Evolutionary conservation across 2,329 filamentous ascomycete species (phyloP).

Genomic region (Beauveria varroae): DNA sequence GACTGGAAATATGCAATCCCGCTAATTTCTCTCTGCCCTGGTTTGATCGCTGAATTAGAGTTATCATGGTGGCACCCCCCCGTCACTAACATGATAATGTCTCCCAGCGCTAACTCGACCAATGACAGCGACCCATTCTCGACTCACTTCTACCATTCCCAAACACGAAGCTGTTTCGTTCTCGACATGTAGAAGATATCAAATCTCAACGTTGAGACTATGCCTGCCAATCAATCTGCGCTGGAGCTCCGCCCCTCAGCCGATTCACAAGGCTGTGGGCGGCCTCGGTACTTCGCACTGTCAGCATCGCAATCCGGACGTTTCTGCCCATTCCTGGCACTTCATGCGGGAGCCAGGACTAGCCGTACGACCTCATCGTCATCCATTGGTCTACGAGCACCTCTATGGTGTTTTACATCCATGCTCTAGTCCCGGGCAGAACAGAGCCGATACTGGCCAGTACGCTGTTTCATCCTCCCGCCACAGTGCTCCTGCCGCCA

Average conservation of each 20-base stretch:
- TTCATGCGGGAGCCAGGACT: not conserved
- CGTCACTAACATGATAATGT: not conserved
- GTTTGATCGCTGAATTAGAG: too few species aligned
- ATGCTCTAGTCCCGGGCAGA: not conserved
- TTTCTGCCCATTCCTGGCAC: not conserved
- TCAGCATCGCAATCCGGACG: not conserved
- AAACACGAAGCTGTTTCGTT: conserved; percentile 8
- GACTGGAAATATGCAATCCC: too few species aligned
- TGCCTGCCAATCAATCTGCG: not conserved
- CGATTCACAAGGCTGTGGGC: not conserved
- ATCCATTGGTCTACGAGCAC: not conserved
- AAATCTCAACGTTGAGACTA: not conserved
- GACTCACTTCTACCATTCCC: not conserved
- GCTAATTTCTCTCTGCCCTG: too few species aligned
- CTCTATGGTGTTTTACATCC: not conserved
- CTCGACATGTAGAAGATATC: not conserved
- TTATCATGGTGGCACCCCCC: too few species aligned
- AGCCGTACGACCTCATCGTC: not conserved
- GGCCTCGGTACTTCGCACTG: not conserved
- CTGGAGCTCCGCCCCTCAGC: not conserved
- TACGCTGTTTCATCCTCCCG: not conserved
- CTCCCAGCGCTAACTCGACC: not conserved
- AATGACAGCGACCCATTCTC: not conserved
- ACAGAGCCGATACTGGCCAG: not conserved
- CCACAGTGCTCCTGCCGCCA: conserved; percentile 1